Percentiles rank a stretch among this genome's conserved stretches.
Conservation (phyloP, 441 rosid genomes). For the Adansonia grandidieri region DNA sequence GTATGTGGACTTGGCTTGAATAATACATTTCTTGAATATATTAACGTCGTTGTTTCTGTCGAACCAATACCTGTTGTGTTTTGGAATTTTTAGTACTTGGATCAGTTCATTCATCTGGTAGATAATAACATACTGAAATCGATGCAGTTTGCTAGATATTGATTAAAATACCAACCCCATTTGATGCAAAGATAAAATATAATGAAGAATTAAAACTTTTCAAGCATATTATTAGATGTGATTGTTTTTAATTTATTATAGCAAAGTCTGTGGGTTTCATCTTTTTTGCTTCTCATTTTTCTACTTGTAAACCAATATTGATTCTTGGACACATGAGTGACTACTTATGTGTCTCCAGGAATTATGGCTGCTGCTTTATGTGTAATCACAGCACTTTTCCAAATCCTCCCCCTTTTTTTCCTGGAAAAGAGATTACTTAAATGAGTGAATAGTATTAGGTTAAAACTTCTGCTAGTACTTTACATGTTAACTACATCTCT, state of each 20-base stretch:
- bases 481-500: not conserved
- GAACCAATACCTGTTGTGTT: not conserved
- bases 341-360: too few relatives aligned
- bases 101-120: not conserved
- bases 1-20: not conserved
- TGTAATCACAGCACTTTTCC: not conserved
- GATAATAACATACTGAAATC: not conserved
- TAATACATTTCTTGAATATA: not conserved
- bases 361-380: not conserved
- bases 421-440: too few relatives aligned
- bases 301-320: too few relatives aligned
- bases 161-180: constrained; percentile 4
- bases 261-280: not conserved
- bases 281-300: too few relatives aligned
- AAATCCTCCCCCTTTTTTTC: too few relatives aligned
- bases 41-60: not conserved
- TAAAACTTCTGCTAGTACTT: not conserved
- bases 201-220: not conserved
- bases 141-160: not conserved
- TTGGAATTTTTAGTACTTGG: not conserved
- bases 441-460: not conserved
- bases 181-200: not conserved
- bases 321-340: too few relatives aligned
- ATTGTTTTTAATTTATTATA: not conserved
- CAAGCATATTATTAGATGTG: not conserved